Evolutionary conservation across 2,329 filamentous ascomycete genomes (phyloP).

Genomic region (Pseudogymnoascus destructans): DNA sequence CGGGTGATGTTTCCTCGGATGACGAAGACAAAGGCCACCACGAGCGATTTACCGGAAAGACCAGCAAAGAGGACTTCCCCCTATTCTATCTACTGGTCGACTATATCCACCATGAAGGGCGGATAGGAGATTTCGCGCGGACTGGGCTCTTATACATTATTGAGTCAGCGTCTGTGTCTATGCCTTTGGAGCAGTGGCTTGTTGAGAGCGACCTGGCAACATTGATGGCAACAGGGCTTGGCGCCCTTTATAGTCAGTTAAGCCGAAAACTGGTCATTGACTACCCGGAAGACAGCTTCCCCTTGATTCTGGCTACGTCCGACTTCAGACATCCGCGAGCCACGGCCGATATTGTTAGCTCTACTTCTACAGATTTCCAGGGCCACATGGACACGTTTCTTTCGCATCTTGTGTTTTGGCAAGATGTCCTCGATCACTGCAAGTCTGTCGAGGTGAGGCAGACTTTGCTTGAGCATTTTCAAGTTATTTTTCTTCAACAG

Average conservation of each 20-base stretch:
- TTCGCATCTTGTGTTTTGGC: slow-evolving; percentile 93
- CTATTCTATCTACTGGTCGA: slow-evolving; percentile 92
- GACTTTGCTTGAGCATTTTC: slow-evolving; percentile 90
- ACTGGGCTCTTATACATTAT: slow-evolving; percentile 93
- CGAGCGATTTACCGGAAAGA: slow-evolving; percentile 68
- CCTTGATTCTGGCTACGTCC: slow-evolving; percentile 75
- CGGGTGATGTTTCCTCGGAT: slow-evolving; percentile 27
- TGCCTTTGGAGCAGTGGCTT: slow-evolving; percentile 83
- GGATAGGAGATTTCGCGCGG: slow-evolving; percentile 87
- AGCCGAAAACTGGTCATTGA: slow-evolving; percentile 72
- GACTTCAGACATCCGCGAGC: slow-evolving; percentile 69
- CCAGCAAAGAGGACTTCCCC: slow-evolving; percentile 85
- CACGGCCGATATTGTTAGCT: slow-evolving; percentile 58
- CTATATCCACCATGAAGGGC: slow-evolving; percentile 90
- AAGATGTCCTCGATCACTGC: slow-evolving; percentile 94
- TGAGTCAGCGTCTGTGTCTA: slow-evolving; percentile 75
- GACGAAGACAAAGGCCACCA: slow-evolving; percentile 34
- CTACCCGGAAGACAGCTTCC: slow-evolving; percentile 59
- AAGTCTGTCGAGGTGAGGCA: slow-evolving; percentile 82
- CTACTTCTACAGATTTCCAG: slow-evolving; percentile 63
- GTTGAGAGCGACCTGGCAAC: slow-evolving; percentile 94
- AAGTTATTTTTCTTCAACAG: slow-evolving; percentile 90
- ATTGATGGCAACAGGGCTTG: slow-evolving; percentile 89
- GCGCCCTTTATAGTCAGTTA: slow-evolving; percentile 55
- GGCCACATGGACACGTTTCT: slow-evolving; percentile 87